phyloP scores from a whole-genome alignment of 257 asterid genomes.

The Catharanthus roseus region DNA sequence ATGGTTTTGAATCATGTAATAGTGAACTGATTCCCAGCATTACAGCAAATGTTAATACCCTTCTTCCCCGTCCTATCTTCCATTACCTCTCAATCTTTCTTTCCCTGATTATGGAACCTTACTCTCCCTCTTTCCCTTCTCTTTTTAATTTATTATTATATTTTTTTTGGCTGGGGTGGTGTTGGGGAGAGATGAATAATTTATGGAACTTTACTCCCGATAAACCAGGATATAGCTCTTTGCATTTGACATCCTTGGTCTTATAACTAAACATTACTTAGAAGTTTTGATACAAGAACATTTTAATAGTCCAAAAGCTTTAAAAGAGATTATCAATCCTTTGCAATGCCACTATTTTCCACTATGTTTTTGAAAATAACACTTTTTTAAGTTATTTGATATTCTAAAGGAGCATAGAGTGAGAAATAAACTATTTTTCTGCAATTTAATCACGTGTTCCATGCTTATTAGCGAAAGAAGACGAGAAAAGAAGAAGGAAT shows the following conservation, averaged over 20 bases:
- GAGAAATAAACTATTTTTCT: no score
- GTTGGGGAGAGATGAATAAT: no score
- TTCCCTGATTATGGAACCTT: no score
- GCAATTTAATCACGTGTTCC: background rate
- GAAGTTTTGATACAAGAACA: background rate
- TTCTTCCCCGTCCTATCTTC: no score
- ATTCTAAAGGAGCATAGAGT: background rate
- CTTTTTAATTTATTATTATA: background rate
- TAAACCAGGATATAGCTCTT: background rate
- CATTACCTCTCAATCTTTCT: no score
- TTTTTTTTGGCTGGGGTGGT: background rate
- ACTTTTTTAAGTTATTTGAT: no score
- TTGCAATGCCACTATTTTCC: background rate
- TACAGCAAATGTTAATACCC: no score
- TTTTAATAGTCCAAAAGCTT: background rate
- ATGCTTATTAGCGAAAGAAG: background rate
- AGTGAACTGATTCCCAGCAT: slow-evolving; percentile 36
- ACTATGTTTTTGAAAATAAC: no score
- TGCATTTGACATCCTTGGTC: background rate
- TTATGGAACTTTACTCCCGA: background rate
- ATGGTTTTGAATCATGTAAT: no score
- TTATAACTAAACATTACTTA: no score
- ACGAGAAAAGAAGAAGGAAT: no score
- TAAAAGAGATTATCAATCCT: background rate
- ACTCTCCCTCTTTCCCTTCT: background rate